Evolutionary conservation across 2,329 filamentous ascomycete species (phyloP).

Genomic region (Hypoxylon rubiginosum): DNA sequence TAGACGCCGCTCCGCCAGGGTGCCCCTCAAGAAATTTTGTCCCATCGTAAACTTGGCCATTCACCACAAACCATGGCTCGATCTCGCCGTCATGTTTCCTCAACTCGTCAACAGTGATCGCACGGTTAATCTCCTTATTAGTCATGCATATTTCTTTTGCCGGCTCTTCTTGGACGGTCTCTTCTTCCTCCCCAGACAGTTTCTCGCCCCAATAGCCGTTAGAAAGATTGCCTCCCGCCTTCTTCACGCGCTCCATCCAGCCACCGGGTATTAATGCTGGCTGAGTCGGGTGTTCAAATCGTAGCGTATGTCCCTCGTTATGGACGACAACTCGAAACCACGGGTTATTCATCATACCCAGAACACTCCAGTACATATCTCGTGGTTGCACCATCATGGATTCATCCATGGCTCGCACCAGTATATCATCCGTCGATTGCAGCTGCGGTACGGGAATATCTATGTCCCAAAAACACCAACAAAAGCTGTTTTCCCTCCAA

Average conservation of each 20-base stretch:
- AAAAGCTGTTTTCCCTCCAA: conserved; percentile 86
- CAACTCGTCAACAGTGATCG: conserved; percentile 79
- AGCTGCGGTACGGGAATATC: conserved; percentile 75
- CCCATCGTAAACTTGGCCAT: conserved; percentile 91
- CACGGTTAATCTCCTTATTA: conserved; percentile 72
- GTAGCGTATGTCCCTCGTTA: conserved; percentile 72
- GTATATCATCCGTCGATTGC: conserved; percentile 75
- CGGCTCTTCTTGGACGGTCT: conserved; percentile 60
- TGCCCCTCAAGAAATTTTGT: conserved; percentile 84
- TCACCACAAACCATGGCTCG: conserved; percentile 88
- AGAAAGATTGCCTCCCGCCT: conserved; percentile 80
- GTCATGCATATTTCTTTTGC: conserved; percentile 82
- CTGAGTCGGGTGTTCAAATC: conserved; percentile 91
- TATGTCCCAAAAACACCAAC: conserved; percentile 93
- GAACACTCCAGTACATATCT: conserved; percentile 96
- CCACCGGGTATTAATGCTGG: conserved; percentile 82
- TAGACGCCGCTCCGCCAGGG: conserved; percentile 88
- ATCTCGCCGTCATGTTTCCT: conserved; percentile 74
- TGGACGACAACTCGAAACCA: conserved; percentile 89
- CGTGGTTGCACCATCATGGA: conserved; percentile 86
- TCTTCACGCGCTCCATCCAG: conserved; percentile 95
- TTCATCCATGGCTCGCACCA: conserved; percentile 92
- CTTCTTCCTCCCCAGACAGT: conserved; percentile 64
- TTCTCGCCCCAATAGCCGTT: conserved; percentile 90
- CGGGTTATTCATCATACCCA: conserved; percentile 98